Evolutionary conservation across 2,329 filamentous ascomycete genomes (phyloP), one percentile per base, ranked within the genome.

Genomic region (Phialophora expanda): DNA sequence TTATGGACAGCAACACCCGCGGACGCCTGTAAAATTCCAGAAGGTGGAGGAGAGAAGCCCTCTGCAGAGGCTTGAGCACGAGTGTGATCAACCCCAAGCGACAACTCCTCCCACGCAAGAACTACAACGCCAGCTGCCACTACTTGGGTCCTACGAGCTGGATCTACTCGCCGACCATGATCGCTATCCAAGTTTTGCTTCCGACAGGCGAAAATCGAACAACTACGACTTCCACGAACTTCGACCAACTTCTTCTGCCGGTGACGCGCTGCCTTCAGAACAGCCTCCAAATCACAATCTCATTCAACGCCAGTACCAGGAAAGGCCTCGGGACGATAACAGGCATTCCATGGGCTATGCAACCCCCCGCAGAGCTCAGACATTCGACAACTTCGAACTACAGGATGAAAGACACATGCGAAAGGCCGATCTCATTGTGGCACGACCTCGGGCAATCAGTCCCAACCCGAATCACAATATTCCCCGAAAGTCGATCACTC

Each of bases 401-500:
- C 46, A 44, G 65, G 64, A 68, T 61, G 73, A 58, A 54, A 64
- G 26, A 64, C 73, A 50, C 56, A 61, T 28, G 60, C 71, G 44
- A 53, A 66, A 14, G 28, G 74, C 74, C 48, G 75, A 76, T 38
- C 74, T 75, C 22, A 76, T 76, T 1, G 69, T 81, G 7, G 72
- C 77, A 61, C 79, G 77, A 61, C 80, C 79, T 28, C 76, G 76
- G 26, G 75, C 78, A 14, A 73, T 80, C 56, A 83, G 79, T 66
- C 82, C 82, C 14, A 76, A 76, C 75, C 30, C 77, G 75, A 32
- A 46, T 41, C 59, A 74, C 70, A 69, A 5, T 5, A 70, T 70
- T 22, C 79, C 79, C 7, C 81, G 86, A 17, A 89, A 89, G 73
- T 88, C 86, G 0, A 79, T 89, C 14, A 88, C 85, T 61, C 85